These are phyloP conservation scores for Penicillium odoratum DNA, from an alignment of 495 filamentous ascomycete species.

Conservation along the genomic window DNA sequence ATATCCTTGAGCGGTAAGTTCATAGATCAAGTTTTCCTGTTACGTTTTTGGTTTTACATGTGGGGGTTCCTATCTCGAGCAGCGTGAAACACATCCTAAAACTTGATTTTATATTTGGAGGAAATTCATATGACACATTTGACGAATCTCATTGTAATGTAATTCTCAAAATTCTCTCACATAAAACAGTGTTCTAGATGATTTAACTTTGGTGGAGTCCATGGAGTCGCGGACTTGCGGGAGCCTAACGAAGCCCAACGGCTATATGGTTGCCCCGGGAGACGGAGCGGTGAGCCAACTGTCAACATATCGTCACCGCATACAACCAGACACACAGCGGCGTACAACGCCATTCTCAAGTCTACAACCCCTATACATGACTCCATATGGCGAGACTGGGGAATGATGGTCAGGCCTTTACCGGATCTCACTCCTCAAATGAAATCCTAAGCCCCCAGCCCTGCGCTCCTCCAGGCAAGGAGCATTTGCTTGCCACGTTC, in stretches of 20 bases:
- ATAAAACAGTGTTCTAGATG: not conserved
- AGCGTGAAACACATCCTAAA: not conserved
- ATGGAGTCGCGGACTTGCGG: not conserved
- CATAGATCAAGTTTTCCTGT: constrained; percentile 9
- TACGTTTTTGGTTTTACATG: not conserved
- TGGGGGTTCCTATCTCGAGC: not conserved
- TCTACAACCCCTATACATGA: constrained; percentile 6
- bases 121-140: not conserved
- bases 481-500: constrained; percentile 21
- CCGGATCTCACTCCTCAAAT: constrained; percentile 15
- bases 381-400: constrained; percentile 23
- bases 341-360: not conserved
- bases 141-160: not conserved
- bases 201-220: not conserved
- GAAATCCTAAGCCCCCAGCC: constrained; percentile 29
- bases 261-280: constrained; percentile 7
- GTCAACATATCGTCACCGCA: constrained; percentile 6
- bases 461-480: constrained; percentile 20
- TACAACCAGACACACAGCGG: not conserved
- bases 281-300: constrained; percentile 7
- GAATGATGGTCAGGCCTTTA: constrained; percentile 14
- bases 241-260: constrained; percentile 7
- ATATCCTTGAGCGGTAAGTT: not conserved
- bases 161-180: not conserved
- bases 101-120: not conserved